Conservation (phyloP, 2,329 filamentous ascomycete genomes). For the Tolypocladium inflatum region DNA sequence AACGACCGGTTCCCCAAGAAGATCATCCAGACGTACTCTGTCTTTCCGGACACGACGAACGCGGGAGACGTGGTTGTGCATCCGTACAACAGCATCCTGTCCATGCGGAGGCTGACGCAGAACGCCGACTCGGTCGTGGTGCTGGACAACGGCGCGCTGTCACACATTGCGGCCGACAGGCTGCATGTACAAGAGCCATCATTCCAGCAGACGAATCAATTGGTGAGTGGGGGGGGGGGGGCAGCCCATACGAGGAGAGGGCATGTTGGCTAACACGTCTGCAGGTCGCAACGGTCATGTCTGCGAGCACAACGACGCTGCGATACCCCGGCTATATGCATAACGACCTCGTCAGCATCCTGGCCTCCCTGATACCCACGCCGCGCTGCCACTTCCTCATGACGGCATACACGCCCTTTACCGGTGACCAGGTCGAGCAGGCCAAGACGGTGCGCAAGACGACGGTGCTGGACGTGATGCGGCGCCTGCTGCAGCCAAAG, state of each 20-base stretch:
- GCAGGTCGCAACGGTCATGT: conserved; percentile 92
- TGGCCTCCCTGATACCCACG: conserved; percentile 91
- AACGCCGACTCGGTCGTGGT: conserved; percentile 98
- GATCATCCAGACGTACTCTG: conserved; percentile 97
- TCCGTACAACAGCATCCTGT: conserved; percentile 92
- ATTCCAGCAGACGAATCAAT: conserved; percentile 94
- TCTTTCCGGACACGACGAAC: conserved; percentile 89
- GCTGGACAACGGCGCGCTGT: conserved; percentile 88
- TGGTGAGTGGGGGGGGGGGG: conserved; percentile 43
- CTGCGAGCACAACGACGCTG: conserved; percentile 89
- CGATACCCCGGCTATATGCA: conserved; percentile 99
- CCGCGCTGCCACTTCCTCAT: conserved; percentile 97
- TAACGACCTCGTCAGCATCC: conserved; percentile 94
- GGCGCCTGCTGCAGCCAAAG: conserved; percentile 88
- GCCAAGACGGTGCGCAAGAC: conserved; percentile 98
- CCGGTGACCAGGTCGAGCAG: conserved; percentile 89
- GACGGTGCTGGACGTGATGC: conserved; percentile 96
- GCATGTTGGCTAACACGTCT: background rate
- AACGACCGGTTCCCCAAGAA: conserved; percentile 99
- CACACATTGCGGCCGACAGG: conserved; percentile 86
- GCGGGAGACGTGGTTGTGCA: conserved; percentile 89
- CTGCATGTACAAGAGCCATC: conserved; percentile 92
- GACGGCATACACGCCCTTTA: conserved; percentile 97
- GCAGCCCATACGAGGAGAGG: background rate
- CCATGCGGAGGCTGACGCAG: conserved; percentile 83